These are phyloP conservation scores for Dryas alaskensis DNA, from an alignment of 306 rosid species.

Conservation along the genomic window DNA sequence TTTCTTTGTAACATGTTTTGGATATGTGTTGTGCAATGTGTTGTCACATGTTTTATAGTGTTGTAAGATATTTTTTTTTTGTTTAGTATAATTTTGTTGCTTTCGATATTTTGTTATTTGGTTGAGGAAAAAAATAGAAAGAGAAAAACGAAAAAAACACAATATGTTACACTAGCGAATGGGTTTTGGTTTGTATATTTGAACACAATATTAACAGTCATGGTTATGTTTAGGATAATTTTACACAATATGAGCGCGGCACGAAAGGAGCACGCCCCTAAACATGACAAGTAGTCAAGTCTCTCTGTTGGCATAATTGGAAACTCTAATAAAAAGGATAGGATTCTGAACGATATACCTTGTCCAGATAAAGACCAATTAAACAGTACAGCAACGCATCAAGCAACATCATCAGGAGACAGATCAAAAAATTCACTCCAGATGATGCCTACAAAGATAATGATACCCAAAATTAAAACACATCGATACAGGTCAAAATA, in stretches of 20 bases:
- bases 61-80: too few relatives aligned
- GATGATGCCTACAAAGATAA: conserved; percentile 69
- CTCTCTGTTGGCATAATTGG: neutral
- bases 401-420: conserved; percentile 86
- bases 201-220: too few relatives aligned
- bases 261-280: neutral
- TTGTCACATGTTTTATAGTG: too few relatives aligned
- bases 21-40: too few relatives aligned
- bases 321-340: neutral
- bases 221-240: neutral
- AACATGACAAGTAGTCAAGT: neutral
- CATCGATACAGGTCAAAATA: neutral
- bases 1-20: too few relatives aligned
- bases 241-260: neutral
- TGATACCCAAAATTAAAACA: conserved; percentile 21
- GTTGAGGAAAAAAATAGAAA: too few relatives aligned
- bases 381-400: conserved; percentile 80
- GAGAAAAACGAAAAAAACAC: too few relatives aligned
- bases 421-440: conserved; percentile 80
- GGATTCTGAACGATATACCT: conserved; percentile 49
- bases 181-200: too few relatives aligned
- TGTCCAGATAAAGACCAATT: conserved; percentile 86
- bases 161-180: too few relatives aligned
- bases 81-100: too few relatives aligned
- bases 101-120: too few relatives aligned